phyloP scores from a whole-genome alignment of 441 rosid genomes.

The Manihot esculenta region DNA sequence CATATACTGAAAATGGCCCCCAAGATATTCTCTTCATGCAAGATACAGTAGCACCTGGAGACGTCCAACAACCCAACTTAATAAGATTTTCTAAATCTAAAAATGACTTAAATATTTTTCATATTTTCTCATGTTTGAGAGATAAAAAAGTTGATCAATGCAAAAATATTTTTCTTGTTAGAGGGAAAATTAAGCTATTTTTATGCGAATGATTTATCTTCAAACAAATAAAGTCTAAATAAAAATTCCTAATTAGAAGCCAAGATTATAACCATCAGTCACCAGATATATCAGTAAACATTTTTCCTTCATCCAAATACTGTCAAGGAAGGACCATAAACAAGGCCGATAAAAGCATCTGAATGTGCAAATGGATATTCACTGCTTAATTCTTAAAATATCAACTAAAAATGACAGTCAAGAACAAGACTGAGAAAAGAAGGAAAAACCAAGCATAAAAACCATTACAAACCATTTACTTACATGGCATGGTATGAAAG shows the following conservation, averaged over 20 bases:
- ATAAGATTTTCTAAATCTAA: too few relatives aligned
- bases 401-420: not conserved
- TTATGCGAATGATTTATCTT: too few relatives aligned
- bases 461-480: slow-evolving; percentile 29
- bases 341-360: not conserved
- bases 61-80: slow-evolving; percentile 13
- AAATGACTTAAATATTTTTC: too few relatives aligned
- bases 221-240: too few relatives aligned
- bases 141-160: too few relatives aligned
- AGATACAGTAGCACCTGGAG: slow-evolving; percentile 86
- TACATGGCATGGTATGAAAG: slow-evolving; percentile 92
- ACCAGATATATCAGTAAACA: not conserved
- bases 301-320: not conserved
- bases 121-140: too few relatives aligned
- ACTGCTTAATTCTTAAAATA: not conserved
- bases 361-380: not conserved
- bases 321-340: not conserved
- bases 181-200: too few relatives aligned
- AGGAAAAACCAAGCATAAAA: not conserved
- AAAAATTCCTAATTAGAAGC: not conserved
- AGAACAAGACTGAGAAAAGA: not conserved
- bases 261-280: not conserved
- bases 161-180: too few relatives aligned
- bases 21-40: slow-evolving; percentile 83
- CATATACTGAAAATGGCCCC: slow-evolving; percentile 80